phyloP scores from a whole-genome alignment of 2,329 filamentous ascomycete genomes.

The Beauveria scarabaeidicola region DNA sequence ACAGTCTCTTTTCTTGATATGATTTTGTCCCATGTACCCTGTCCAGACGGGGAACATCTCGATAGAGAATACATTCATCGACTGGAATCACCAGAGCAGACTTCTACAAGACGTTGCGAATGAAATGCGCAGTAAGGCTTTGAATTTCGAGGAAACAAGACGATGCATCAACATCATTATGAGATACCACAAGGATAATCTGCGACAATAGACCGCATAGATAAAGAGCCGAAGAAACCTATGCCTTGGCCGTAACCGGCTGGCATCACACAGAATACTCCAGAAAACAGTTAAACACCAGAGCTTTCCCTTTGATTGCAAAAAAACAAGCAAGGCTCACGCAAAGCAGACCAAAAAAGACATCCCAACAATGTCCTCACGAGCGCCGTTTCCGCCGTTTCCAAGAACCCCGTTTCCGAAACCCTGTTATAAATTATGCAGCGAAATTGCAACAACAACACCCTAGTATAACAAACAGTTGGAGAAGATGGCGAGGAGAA shows the following conservation, averaged over 20 bases:
- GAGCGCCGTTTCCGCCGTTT: conserved; percentile 1
- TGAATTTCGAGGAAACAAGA: not conserved
- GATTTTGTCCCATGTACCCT: not conserved
- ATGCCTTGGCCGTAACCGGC: not conserved
- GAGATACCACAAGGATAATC: not conserved
- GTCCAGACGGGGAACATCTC: not conserved
- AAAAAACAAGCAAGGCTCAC: not conserved
- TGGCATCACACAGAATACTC: not conserved
- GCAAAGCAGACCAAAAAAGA: not conserved
- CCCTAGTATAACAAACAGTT: not conserved
- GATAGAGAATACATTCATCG: not conserved
- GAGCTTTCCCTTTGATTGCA: not conserved
- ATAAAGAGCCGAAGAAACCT: not conserved
- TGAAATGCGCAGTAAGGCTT: not conserved
- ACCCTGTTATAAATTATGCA: not conserved
- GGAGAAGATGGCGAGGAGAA: not conserved
- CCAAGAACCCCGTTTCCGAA: not conserved
- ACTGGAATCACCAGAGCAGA: not conserved
- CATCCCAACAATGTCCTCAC: not conserved
- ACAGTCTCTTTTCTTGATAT: not conserved
- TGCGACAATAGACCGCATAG: not conserved
- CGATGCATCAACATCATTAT: not conserved
- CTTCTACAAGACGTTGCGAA: not conserved
- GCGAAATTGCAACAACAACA: not conserved
- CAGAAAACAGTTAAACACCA: not conserved